Base-by-base conservation (phyloP, 176 grass and related monocot species). In the Musa beccarii region DNA sequence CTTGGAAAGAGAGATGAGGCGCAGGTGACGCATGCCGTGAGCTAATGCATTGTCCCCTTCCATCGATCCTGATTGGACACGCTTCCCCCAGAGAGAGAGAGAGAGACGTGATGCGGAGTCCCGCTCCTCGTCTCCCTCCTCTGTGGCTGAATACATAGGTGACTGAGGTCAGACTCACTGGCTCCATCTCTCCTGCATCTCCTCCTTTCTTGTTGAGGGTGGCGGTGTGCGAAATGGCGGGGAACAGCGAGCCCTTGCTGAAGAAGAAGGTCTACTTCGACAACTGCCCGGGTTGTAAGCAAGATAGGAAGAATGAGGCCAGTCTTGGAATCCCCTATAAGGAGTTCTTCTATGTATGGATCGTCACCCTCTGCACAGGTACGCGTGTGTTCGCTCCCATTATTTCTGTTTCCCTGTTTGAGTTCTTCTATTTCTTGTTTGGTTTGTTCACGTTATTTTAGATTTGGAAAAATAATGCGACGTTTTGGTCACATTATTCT, bases 321-420 rank as follows among this genome's bases (percentile, higher is more conserved):
- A 43, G 53, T 54, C 12, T 21, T 8, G 78, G 87, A 21, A 71
- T 86, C 73, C 87, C 84, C 11, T 89, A 86, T 65, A 79, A 34
- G 49, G 66, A 66, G 19, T 89, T 89, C 75, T 13, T 88, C 53
- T 86, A 86, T 72, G 68, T 95, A 54, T 90, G 85, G 88, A 13
- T 84, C 25, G 68, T 90, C 79, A 95, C 81, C 34, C 83, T 90
- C 23, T 87, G 76, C 83, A 86, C 91, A 72, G 79, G 91, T 95
- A 85, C 9, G 51, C 57, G 11, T 4, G 29, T 29, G 29, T 29
- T 29, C 29, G 29, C 29, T 29, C 29, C 2, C 29, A 29, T 2
- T 29, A 29, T 29, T 29, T 29, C 2, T 29, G 3, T 29, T 29
- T 29, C 29, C 29, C 29, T 29, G 29, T 29, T 29, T 29, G 29